Base-by-base conservation (phyloP, 2,329 filamentous ascomycete species). In the Tolypocladium endophyticum region DNA sequence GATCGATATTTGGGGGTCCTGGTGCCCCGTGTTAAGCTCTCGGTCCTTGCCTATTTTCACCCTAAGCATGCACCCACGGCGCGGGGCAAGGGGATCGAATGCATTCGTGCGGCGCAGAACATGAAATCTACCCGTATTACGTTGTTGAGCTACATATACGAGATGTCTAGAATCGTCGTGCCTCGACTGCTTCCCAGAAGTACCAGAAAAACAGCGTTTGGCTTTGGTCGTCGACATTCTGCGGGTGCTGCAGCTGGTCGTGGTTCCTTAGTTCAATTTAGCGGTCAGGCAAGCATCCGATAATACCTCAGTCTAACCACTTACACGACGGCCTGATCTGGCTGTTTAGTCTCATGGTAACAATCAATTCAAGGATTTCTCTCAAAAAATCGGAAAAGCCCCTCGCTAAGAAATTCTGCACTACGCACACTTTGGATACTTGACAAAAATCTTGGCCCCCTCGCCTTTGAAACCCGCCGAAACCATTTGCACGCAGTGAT, bases 401-500 rank as follows among this genome's bases (percentile, higher is more conserved):
- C 1, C 2, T 14, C 11, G 8, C 9, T 36, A 36, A 36, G 11
- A 35, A 43, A 43, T 6, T 35, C 35, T 55, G 11, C 23, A 55
- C 30, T 60, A 61, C 25, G 61, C 62, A 30, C 62, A 65, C 23
- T 55, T 56, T 6, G 63, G 61, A 56, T 65, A 65, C 39, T 66
- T 66, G 36, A 65, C 62, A 60, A 63, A 64, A 20, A 63, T 63
- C 50, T 65, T 65, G 20, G 63, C 64, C 9, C 63, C 62, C 62
- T 61, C 12, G 61, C 58, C 57, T 62, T 61, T 59, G 62, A 60
- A 3, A 57, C 61, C 3, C 52, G 58, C 3, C 60, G 47, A 30
- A 54, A 66, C 64, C 62, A 65, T 62, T 30, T 65, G 55, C 25
- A 65, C 63, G 30, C 65, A 65, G 53, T 67, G 65, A 35, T 59